phyloP scores from a whole-genome alignment of 1,284 basidiomycete genomes.

The Sphaerobolus stellatus region DNA sequence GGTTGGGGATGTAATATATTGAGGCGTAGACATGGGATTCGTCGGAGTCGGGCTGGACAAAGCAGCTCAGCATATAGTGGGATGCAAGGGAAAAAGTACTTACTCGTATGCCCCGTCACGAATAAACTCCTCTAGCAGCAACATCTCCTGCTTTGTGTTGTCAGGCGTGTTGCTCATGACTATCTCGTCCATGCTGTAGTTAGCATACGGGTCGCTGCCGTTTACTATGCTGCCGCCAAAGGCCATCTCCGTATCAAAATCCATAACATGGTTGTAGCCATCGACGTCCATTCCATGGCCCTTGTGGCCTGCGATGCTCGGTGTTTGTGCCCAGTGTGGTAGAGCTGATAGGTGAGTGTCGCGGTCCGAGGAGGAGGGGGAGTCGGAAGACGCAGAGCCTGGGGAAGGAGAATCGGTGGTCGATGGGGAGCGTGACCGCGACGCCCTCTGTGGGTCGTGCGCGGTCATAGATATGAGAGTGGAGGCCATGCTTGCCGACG shows the following conservation, averaged over 20 bases:
- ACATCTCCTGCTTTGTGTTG: conserved; percentile 6
- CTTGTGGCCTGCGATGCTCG: neutral
- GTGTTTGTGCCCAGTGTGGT: conserved; percentile 6
- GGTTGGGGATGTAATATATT: too few species aligned
- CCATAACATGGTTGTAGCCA: conserved; percentile 1
- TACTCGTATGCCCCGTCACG: conserved; percentile 9
- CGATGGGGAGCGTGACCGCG: conserved; percentile 8
- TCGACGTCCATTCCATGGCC: conserved; percentile 3
- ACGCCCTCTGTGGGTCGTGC: neutral
- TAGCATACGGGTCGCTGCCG: neutral
- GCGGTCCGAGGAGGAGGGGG: conserved; percentile 11
- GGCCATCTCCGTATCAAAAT: conserved; percentile 6
- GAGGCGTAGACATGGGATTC: too few species aligned
- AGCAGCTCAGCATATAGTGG: too few species aligned
- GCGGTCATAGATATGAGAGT: neutral
- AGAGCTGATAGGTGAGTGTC: conserved; percentile 5
- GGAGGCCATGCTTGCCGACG: neutral
- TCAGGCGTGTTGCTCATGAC: neutral
- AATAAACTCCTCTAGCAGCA: conserved; percentile 11
- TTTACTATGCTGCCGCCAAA: neutral
- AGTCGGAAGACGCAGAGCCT: conserved; percentile 10
- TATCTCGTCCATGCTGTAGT: conserved; percentile 7
- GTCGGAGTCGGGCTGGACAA: too few species aligned
- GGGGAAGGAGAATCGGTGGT: conserved; percentile 6
- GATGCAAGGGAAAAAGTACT: neutral